Evolutionary conservation across 2,329 filamentous ascomycete species (phyloP).

Genomic region (Penicillium sp.): DNA sequence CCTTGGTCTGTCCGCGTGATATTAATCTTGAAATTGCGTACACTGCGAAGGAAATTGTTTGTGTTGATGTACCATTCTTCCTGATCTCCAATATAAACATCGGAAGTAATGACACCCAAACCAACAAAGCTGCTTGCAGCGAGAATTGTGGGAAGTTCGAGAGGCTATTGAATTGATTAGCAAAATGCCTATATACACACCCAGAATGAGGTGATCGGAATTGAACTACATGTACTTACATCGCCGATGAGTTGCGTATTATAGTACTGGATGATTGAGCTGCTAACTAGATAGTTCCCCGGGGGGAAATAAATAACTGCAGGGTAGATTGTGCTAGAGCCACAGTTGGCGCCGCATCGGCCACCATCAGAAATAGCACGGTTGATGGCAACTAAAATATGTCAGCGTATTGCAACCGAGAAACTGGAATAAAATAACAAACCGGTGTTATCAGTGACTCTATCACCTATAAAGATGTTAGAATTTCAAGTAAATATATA

Average conservation of each 20-base stretch:
- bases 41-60: constrained; percentile 33
- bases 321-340: constrained; percentile 75
- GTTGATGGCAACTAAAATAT: constrained; percentile 66
- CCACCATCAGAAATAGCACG: constrained; percentile 71
- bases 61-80: constrained; percentile 28
- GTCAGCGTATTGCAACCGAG: too few species aligned
- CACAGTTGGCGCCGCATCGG: constrained; percentile 76
- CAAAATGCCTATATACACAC: too few species aligned
- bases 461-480: constrained; percentile 12
- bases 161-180: neutral
- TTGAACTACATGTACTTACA: constrained; percentile 14
- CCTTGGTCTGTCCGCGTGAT: constrained; percentile 41
- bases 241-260: constrained; percentile 33
- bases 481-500: too few species aligned
- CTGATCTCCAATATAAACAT: constrained; percentile 28
- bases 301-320: constrained; percentile 83
- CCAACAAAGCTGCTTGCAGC: constrained; percentile 32
- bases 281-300: constrained; percentile 34
- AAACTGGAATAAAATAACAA: constrained; percentile 36
- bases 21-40: constrained; percentile 35
- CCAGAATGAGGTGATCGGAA: too few species aligned
- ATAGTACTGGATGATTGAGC: constrained; percentile 33
- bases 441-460: constrained; percentile 66
- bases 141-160: constrained; percentile 28
- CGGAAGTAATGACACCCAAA: constrained; percentile 30